phyloP scores from a whole-genome alignment of 2,329 filamentous ascomycete genomes.

The Intubia oerlemansii region DNA sequence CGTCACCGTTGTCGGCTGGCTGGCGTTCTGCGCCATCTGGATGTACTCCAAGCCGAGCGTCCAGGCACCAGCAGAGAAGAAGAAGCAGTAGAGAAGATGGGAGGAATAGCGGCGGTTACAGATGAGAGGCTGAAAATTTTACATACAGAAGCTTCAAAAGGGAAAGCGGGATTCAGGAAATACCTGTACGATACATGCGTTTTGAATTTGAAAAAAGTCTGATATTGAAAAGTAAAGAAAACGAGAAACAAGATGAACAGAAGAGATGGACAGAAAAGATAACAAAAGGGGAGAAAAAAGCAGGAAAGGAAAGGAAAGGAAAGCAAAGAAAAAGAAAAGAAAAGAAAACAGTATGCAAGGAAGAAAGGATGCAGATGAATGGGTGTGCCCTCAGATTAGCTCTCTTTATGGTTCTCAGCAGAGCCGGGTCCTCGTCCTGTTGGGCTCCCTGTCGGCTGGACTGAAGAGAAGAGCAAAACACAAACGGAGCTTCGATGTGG shows the following conservation, averaged over 20 bases:
- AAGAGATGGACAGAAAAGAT: not conserved
- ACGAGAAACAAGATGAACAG: not conserved
- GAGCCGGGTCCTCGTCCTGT: no score
- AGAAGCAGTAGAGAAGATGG: constrained; percentile 18
- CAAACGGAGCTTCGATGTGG: no score
- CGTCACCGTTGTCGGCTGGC: constrained; percentile 63
- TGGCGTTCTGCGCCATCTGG: constrained; percentile 75
- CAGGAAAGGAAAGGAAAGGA: not conserved
- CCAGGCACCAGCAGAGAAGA: constrained; percentile 18
- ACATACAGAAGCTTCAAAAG: no score
- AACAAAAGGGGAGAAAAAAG: constrained; percentile 1
- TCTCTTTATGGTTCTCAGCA: constrained; percentile 7
- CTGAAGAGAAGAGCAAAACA: no score
- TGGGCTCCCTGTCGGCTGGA: no score
- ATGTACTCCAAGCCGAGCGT: constrained; percentile 40
- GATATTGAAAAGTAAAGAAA: not conserved
- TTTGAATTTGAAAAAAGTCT: not conserved
- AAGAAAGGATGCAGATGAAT: not conserved
- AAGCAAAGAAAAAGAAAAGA: not conserved
- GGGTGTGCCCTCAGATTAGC: constrained; percentile 9
- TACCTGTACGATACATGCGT: no score
- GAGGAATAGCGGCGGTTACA: not conserved
- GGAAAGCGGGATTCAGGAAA: no score
- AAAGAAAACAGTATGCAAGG: not conserved
- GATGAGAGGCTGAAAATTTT: no score